These are phyloP conservation scores for Xylaria nigripes DNA, from an alignment of 495 filamentous ascomycete species.

Conservation along the genomic window DNA sequence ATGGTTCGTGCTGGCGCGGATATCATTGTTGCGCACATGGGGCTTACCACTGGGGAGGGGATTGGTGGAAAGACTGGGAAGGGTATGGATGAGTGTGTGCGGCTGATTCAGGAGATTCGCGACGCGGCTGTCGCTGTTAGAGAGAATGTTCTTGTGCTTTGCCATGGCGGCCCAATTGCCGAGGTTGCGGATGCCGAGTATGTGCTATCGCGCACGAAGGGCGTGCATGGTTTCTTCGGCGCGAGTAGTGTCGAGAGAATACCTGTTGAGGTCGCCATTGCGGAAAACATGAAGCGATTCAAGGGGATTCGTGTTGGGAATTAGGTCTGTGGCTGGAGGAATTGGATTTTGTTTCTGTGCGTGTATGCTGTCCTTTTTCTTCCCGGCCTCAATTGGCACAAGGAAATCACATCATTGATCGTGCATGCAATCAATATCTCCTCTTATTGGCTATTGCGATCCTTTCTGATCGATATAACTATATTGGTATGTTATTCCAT, in stretches of 20 bases:
- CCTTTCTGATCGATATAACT: no score
- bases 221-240: slow-evolving; percentile 63
- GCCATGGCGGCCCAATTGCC: slow-evolving; percentile 62
- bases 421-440: no score
- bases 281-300: slow-evolving; percentile 51
- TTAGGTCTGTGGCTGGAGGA: not conserved
- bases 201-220: slow-evolving; percentile 49
- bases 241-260: slow-evolving; percentile 64
- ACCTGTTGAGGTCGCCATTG: slow-evolving; percentile 60
- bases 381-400: no score
- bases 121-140: slow-evolving; percentile 49
- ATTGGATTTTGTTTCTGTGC: not conserved
- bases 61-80: slow-evolving; percentile 55
- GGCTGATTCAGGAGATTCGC: slow-evolving; percentile 51
- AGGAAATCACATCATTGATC: no score
- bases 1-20: slow-evolving; percentile 61
- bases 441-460: no score
- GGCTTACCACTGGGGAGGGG: slow-evolving; percentile 54
- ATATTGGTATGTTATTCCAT: no score
- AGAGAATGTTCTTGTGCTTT: slow-evolving; percentile 55
- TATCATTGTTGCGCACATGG: slow-evolving; percentile 61
- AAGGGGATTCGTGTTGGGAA: slow-evolving; percentile 35
- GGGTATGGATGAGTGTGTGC: slow-evolving; percentile 53
- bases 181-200: slow-evolving; percentile 53
- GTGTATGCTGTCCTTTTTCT: no score